These are phyloP conservation scores for Blastobotrys malaysiensis DNA, from an alignment of 1,139 yeast genomes.

Conservation along the genomic window DNA sequence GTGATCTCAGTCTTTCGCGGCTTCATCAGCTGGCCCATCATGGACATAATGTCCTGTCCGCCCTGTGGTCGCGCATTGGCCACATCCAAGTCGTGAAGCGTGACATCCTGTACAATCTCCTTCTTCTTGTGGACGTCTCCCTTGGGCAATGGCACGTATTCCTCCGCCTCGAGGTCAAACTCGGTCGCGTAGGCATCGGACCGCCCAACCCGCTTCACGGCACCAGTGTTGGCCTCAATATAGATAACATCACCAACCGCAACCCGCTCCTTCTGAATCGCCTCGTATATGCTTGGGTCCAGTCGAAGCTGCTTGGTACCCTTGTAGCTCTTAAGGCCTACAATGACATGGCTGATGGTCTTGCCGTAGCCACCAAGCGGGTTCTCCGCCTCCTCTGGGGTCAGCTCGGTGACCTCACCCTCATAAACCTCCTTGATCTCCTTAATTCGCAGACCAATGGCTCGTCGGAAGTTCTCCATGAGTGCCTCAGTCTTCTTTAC, in stretches of 20 bases:
- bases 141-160: constrained; percentile 95
- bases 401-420: constrained; percentile 94
- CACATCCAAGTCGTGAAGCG: constrained; percentile 90
- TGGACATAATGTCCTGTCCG: constrained; percentile 94
- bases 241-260: constrained; percentile 95
- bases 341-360: constrained; percentile 88
- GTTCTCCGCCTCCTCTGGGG: constrained; percentile 96
- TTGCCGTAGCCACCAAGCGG: constrained; percentile 98
- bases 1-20: constrained; percentile 98
- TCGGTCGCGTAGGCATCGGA: constrained; percentile 98
- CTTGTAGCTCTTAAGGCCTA: constrained; percentile 91
- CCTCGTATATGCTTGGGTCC: constrained; percentile 93
- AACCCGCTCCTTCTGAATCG: constrained; percentile 92
- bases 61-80: constrained; percentile 98
- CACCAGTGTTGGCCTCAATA: constrained; percentile 95
- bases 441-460: constrained; percentile 91
- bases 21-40: constrained; percentile 97
- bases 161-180: constrained; percentile 96
- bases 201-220: constrained; percentile 95
- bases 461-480: constrained; percentile 96
- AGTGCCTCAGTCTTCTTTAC: constrained; percentile 95
- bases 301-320: constrained; percentile 90
- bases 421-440: constrained; percentile 98
- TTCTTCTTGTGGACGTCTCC: constrained; percentile 99
- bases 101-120: constrained; percentile 95